phyloP scores from a whole-genome alignment of 306 rosid species.

The Oxytropis ochrocephala region DNA sequence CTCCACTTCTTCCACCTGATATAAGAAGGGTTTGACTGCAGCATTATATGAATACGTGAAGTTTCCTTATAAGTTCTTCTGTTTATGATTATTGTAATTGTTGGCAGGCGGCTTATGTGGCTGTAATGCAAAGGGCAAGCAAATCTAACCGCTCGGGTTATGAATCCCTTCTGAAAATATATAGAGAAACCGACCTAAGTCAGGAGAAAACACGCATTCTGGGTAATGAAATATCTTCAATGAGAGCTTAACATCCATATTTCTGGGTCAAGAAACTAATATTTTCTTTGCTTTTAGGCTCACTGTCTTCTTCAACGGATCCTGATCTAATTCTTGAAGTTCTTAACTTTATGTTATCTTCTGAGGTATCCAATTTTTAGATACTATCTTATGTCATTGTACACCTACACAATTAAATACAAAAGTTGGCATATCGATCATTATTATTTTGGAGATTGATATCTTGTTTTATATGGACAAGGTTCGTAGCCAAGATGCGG shows the following conservation, averaged over 20 bases:
- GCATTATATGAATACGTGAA: slow-evolving; percentile 1
- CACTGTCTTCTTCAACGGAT: slow-evolving; percentile 36
- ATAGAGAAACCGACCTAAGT: slow-evolving; percentile 78
- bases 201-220: slow-evolving; percentile 90
- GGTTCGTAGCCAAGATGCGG: slow-evolving; percentile 91
- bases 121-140: slow-evolving; percentile 62
- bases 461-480: slow-evolving; percentile 24
- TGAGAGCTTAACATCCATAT: background rate
- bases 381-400: slow-evolving; percentile 11
- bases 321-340: slow-evolving; percentile 41
- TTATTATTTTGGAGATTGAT: slow-evolving; percentile 17
- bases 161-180: slow-evolving; percentile 73
- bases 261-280: slow-evolving; percentile 9
- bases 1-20: slow-evolving; percentile 87
- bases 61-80: background rate
- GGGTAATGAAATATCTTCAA: slow-evolving; percentile 34
- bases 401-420: background rate
- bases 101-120: slow-evolving; percentile 81
- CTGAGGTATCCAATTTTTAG: slow-evolving; percentile 34
- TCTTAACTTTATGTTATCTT: slow-evolving; percentile 42
- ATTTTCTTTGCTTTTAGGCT: slow-evolving; percentile 27
- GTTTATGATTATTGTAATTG: slow-evolving; percentile 27
- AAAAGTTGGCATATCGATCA: background rate
- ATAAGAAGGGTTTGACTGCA: slow-evolving; percentile 60
- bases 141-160: slow-evolving; percentile 48